Evolutionary conservation across 805 yeast genomes (phyloP).

Genomic region (Candida nanaspora): DNA sequence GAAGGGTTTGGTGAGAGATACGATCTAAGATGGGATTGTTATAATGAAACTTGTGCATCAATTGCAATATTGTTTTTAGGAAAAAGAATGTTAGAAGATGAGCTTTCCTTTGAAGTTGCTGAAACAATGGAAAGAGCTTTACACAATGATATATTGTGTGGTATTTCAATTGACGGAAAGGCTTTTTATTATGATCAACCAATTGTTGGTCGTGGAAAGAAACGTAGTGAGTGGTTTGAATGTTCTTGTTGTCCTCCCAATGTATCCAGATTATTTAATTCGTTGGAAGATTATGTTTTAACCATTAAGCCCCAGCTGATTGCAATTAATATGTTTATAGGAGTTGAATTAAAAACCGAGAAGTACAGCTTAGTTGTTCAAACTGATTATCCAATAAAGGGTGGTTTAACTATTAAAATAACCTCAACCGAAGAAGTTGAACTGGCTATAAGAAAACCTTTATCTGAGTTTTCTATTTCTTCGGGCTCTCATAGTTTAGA

Average conservation of each 20-base stretch:
- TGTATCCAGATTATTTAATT: conserved; percentile 16
- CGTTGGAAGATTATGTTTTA: conserved; percentile 14
- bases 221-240: conserved; percentile 16
- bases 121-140: conserved; percentile 17
- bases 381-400: conserved; percentile 11
- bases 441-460: conserved; percentile 12
- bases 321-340: conserved; percentile 12
- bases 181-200: conserved; percentile 19
- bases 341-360: conserved; percentile 4
- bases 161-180: conserved; percentile 18
- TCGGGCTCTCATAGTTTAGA: neutral
- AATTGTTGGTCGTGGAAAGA: conserved; percentile 8
- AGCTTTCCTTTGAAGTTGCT: conserved; percentile 10
- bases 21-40: conserved; percentile 17
- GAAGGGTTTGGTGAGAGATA: conserved; percentile 22
- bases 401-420: conserved; percentile 5
- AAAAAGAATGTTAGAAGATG: conserved; percentile 10
- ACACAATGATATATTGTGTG: conserved; percentile 17
- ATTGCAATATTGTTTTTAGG: conserved; percentile 15
- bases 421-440: conserved; percentile 5
- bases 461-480: conserved; percentile 1
- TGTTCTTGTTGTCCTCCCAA: conserved; percentile 22
- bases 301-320: conserved; percentile 4
- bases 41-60: conserved; percentile 22
- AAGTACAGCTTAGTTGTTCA: conserved; percentile 3